Percentiles rank a stretch among this genome's conserved stretches.
These are phyloP conservation scores for Picocystis sp. DNA, from an alignment of 163 green algal genomes.

Conservation along the genomic window DNA sequence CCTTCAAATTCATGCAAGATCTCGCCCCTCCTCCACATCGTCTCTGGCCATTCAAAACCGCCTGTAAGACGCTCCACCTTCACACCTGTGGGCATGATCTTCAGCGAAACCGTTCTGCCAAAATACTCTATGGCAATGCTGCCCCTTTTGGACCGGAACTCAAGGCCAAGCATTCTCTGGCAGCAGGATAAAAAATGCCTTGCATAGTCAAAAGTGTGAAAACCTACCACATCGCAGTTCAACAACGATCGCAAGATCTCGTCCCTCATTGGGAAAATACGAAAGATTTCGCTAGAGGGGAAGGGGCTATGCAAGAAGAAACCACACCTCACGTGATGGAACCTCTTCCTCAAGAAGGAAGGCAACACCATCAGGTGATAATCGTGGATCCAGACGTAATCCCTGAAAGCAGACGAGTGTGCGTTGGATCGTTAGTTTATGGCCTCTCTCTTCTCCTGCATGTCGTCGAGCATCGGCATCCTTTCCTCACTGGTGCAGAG, in stretches of 20 bases:
- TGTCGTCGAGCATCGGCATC: too few relatives aligned
- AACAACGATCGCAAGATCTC: constrained; percentile 83
- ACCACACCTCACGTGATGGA: constrained; percentile 58
- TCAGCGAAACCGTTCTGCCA: constrained; percentile 79
- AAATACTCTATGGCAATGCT: constrained; percentile 93
- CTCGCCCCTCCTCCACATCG: constrained; percentile 75
- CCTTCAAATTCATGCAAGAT: constrained; percentile 55
- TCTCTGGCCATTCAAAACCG: constrained; percentile 66
- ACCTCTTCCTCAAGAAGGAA: constrained; percentile 60
- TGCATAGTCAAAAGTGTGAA: constrained; percentile 97
- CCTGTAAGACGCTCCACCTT: constrained; percentile 63
- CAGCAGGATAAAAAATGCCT: constrained; percentile 92
- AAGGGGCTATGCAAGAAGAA: constrained; percentile 98
- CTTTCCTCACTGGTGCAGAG: too few relatives aligned
- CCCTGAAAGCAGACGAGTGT: constrained; percentile 4
- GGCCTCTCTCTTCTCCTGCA: too few relatives aligned
- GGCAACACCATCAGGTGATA: constrained; percentile 97
- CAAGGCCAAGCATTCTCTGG: constrained; percentile 84
- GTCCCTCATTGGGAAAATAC: constrained; percentile 81
- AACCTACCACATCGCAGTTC: constrained; percentile 86
- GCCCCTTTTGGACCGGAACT: constrained; percentile 78
- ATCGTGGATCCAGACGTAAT: constrained; percentile 98
- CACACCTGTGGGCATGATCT: constrained; percentile 93
- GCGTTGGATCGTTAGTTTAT: too few relatives aligned
- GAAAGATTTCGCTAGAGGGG: constrained; percentile 90